A percentile compares a stretch with the other conserved stretches of the same genome.
Conservation (phyloP, 2,329 filamentous ascomycete species). For the Fusarium succisae region DNA sequence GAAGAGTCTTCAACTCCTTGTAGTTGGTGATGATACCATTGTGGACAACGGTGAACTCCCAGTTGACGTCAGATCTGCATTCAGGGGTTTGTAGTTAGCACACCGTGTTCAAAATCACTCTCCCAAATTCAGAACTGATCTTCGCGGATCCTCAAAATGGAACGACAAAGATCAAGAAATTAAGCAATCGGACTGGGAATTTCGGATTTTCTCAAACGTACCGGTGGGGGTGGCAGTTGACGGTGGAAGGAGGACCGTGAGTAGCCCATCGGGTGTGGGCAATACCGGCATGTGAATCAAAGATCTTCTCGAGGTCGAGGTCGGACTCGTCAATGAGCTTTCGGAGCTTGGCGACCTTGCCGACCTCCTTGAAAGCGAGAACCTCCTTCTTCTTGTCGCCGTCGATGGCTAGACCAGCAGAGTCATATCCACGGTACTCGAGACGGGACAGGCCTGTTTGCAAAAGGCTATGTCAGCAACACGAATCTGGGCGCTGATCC, state of each 20-base stretch:
- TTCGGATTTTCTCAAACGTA: conserved; percentile 57
- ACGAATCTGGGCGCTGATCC: conserved; percentile 33
- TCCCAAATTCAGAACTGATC: conserved; percentile 6
- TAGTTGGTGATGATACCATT: conserved; percentile 99
- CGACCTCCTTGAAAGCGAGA: conserved; percentile 97
- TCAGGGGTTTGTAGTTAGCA: conserved; percentile 35
- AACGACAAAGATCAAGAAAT: neutral
- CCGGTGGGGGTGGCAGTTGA: conserved; percentile 99
- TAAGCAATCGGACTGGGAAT: neutral
- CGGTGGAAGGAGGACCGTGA: conserved; percentile 89
- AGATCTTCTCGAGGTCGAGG: conserved; percentile 88
- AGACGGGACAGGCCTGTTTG: conserved; percentile 85
- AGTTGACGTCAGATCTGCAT: conserved; percentile 85
- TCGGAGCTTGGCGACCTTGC: conserved; percentile 97
- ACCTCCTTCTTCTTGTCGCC: conserved; percentile 99
- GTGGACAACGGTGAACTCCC: conserved; percentile 98
- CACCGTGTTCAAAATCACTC: conserved; percentile 2
- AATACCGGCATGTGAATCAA: conserved; percentile 98
- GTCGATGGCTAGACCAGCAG: conserved; percentile 93
- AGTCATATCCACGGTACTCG: conserved; percentile 99
- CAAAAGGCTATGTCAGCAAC: conserved; percentile 44
- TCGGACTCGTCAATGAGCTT: conserved; percentile 86
- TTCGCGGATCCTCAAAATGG: neutral
- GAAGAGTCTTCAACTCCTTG: conserved; percentile 96
- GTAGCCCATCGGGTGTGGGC: conserved; percentile 99